phyloP scores from a whole-genome alignment of 2,329 filamentous ascomycete genomes.

The Pseudopyricularia javanii region DNA sequence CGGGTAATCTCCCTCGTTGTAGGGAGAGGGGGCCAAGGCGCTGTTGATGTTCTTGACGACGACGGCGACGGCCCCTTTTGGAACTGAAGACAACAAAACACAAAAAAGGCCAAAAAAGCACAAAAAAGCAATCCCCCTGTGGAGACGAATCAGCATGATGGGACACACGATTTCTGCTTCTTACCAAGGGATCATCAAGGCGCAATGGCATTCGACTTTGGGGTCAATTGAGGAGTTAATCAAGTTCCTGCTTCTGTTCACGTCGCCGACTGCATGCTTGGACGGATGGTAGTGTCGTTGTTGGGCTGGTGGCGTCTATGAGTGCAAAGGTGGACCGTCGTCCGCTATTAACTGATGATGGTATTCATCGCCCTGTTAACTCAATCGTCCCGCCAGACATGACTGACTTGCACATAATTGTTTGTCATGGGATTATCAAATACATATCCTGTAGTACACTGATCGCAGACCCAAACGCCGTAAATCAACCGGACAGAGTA shows the following conservation, averaged over 20 bases:
- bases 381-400: no score
- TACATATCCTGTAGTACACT: no score
- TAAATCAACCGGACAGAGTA: no score
- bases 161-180: slow-evolving; percentile 1
- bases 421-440: no score
- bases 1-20: slow-evolving; percentile 6
- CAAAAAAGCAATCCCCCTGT: slow-evolving; percentile 1
- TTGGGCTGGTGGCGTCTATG: no score
- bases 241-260: not conserved
- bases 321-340: no score
- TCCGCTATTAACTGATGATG: no score
- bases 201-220: slow-evolving; percentile 2
- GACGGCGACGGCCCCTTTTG: not conserved
- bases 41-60: no score
- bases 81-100: slow-evolving; percentile 1
- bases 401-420: no score
- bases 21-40: not conserved
- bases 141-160: slow-evolving; percentile 2
- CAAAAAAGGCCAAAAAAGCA: slow-evolving; percentile 4
- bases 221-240: slow-evolving; percentile 3
- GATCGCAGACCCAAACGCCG: no score
- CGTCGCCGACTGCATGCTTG: not conserved
- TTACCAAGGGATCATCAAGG: not conserved
- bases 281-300: no score
- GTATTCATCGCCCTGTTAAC: no score